phyloP scores from a whole-genome alignment of 768 basidiomycete genomes.

The Leucocoprinus sp. region DNA sequence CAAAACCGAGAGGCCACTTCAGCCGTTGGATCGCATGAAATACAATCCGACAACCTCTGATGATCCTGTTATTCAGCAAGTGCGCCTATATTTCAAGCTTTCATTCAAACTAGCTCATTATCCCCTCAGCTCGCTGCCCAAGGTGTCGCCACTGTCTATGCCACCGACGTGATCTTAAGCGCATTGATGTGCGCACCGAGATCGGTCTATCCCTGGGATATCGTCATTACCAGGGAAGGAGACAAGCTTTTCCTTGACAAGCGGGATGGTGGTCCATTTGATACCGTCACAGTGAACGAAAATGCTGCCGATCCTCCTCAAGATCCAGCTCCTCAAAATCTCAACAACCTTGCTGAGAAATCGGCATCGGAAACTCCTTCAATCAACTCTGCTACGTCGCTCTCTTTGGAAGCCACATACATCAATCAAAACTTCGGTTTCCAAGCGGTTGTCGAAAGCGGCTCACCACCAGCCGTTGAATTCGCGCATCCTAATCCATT shows the following conservation, averaged over 20 bases:
- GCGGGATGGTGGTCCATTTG: conserved; percentile 93
- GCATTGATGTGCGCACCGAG: conserved; percentile 95
- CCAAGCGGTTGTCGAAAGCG: conserved; percentile 79
- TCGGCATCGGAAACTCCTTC: conserved; percentile 60
- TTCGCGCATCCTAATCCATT: conserved; percentile 91
- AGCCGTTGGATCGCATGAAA: conserved; percentile 88
- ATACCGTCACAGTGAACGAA: conserved; percentile 97
- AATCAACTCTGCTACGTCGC: conserved; percentile 88
- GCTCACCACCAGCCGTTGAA: conserved; percentile 56
- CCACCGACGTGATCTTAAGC: conserved; percentile 91
- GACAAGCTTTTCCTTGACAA: conserved; percentile 95
- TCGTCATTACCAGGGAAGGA: conserved; percentile 89
- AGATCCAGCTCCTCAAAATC: conserved; percentile 71
- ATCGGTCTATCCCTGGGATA: conserved; percentile 98
- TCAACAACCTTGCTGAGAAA: conserved; percentile 70
- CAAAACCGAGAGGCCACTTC: conserved; percentile 84
- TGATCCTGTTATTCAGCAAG: conserved; percentile 93
- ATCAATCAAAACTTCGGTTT: conserved; percentile 99
- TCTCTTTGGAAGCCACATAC: conserved; percentile 96
- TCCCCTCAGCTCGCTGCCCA: conserved; percentile 61
- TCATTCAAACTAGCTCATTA: conserved; percentile 7
- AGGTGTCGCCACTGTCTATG: conserved; percentile 80
- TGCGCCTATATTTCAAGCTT: conserved; percentile 21
- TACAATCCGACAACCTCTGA: conserved; percentile 98
- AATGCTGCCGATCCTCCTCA: conserved; percentile 93